Evolutionary conservation across 2,329 filamentous ascomycete species (phyloP), one percentile per base, ranked within the genome.

Genomic region (Phaeosphaeria sp.): DNA sequence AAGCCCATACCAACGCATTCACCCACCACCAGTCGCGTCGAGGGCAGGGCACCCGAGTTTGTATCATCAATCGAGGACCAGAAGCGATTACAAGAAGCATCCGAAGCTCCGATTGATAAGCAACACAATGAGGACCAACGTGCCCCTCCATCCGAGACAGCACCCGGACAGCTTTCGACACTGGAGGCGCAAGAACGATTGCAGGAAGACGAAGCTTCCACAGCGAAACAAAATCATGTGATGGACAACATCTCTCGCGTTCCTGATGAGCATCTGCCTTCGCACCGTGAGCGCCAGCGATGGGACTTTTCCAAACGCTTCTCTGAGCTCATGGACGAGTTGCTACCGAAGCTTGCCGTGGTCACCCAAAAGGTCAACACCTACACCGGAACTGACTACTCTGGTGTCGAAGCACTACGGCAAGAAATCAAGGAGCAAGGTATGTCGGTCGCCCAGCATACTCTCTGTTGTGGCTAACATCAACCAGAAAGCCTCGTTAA

Each of bases 311-410:
- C 83, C 6, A 87, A 87, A 66, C 82, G 84, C 54, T 87, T 95
- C 74, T 87, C 85, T 48, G 78, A 84, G 55, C 81, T 96, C 74
- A 96, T 98, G 91, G 95, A 99, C 80, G 89, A 91, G 63, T 77
- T 97, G 20, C 92, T 98, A 73, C 87, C 89, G 30, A 93, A 94
- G 68, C 85, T 96, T 46, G 90, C 97, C 63, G 85, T 90, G 51
- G 93, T 93, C 3, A 92, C 92, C 1, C 91, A 95, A 74, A 90
- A 91, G 58, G 86, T 99, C 78, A 99, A 97, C 78, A 92, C 93
- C 70, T 87, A 97, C 53, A 99, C 95, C 2, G 95, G 95, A 18
- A 84, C 82, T n/a, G 82, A 84, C 64, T 99, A 98, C 81, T 90
- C 91, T 1, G 88, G 90, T 44, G 98, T 99, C 76, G 93, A 97